These are phyloP conservation scores for Leccinum incarnatum DNA, from an alignment of 768 basidiomycete genomes.

Conservation along the genomic window DNA sequence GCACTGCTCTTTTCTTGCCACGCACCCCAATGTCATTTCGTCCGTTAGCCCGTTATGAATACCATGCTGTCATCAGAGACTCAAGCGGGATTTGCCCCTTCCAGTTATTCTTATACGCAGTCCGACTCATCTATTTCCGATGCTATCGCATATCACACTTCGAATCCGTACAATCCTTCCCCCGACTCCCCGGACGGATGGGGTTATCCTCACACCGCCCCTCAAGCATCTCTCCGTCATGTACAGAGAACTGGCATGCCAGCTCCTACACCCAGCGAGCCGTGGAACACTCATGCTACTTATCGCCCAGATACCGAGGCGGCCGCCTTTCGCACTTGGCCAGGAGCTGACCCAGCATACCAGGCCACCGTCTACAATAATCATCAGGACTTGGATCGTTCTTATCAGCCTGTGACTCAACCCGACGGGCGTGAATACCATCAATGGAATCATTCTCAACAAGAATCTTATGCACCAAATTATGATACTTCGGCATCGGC, in stretches of 20 bases:
- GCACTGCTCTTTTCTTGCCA: background rate
- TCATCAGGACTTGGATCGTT: slow-evolving; percentile 34
- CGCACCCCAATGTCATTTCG: background rate
- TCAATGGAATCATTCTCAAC: slow-evolving; percentile 29
- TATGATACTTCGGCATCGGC: slow-evolving; percentile 21
- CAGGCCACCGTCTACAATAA: slow-evolving; percentile 28
- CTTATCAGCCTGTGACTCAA: slow-evolving; percentile 32
- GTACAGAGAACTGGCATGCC: slow-evolving; percentile 24
- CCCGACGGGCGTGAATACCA: slow-evolving; percentile 39
- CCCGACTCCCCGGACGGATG: slow-evolving; percentile 50
- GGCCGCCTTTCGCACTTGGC: slow-evolving; percentile 52
- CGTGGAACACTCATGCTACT: slow-evolving; percentile 22
- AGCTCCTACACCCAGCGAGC: slow-evolving; percentile 13
- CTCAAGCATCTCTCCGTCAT: slow-evolving; percentile 42
- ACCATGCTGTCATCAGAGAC: slow-evolving; percentile 38
- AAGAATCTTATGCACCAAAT: slow-evolving; percentile 24
- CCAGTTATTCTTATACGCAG: slow-evolving; percentile 46
- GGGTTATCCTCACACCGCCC: slow-evolving; percentile 44
- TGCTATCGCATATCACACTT: slow-evolving; percentile 39
- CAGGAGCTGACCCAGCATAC: slow-evolving; percentile 38
- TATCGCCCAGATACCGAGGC: slow-evolving; percentile 31
- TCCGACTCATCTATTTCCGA: slow-evolving; percentile 41
- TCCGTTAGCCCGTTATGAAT: slow-evolving; percentile 31
- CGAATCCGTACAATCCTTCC: slow-evolving; percentile 41
- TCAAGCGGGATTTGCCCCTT: slow-evolving; percentile 39